Percentiles rank a stretch among this genome's conserved stretches.
Conservation (phyloP, 208 protist genomes). For the Trichomonas vaginalis region DNA sequence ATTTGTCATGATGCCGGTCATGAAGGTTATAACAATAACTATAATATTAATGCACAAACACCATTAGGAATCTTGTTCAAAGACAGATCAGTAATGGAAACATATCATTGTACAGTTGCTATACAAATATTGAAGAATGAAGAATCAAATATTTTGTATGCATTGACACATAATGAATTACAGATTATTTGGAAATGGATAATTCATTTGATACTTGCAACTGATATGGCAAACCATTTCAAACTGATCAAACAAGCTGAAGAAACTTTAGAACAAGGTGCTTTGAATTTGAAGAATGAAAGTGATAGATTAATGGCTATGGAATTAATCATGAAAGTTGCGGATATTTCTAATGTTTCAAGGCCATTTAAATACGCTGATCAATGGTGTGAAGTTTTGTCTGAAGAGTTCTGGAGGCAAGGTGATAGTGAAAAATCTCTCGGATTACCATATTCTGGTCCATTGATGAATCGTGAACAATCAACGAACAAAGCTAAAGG, state of each 20-base stretch:
- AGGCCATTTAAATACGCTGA: neutral
- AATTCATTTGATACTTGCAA: conserved; percentile 41
- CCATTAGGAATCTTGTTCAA: conserved; percentile 59
- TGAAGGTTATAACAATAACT: conserved; percentile 80
- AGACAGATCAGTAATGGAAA: conserved; percentile 45
- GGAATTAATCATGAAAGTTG: neutral
- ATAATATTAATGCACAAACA: conserved; percentile 63
- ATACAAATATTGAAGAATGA: conserved; percentile 24
- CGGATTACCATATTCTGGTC: neutral
- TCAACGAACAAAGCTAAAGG: neutral
- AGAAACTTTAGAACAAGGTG: neutral
- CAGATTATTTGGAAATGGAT: conserved; percentile 28
- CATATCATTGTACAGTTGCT: conserved; percentile 36
- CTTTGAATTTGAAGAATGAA: neutral
- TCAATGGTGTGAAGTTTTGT: neutral
- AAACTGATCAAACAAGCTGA: conserved; percentile 9
- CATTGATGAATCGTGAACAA: neutral
- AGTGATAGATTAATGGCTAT: neutral
- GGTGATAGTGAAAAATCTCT: neutral
- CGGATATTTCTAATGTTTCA: neutral
- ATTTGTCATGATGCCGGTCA: conserved; percentile 84
- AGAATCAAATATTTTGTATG: conserved; percentile 29
- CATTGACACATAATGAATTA: conserved; percentile 28
- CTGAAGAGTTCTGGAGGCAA: neutral
- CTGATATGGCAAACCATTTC: conserved; percentile 45